Evolutionary conservation across 1,284 basidiomycete genomes (phyloP), one percentile per base, ranked within the genome.

Genomic region (Xerocomus nothofagi): DNA sequence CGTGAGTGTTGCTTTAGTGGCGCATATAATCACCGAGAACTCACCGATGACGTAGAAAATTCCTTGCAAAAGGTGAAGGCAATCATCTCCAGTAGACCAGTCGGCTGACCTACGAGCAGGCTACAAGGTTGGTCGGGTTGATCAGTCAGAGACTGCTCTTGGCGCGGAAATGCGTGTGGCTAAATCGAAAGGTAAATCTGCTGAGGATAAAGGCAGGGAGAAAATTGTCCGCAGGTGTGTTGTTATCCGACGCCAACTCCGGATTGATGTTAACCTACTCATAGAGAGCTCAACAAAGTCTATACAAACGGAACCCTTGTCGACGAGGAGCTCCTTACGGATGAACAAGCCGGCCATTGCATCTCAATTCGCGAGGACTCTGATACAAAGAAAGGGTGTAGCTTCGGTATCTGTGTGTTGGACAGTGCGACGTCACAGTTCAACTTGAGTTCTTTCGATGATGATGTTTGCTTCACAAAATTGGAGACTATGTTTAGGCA

Each of bases 351-450:
- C 3, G 93, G 91, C 18, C 97, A 99, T 68, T 98, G 95, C 62
- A 82, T 99, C 15, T 86, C 93, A 3, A 86, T 99, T 68, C 88
- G 88, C 49, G 95, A 89, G 59, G 71, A 75, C 20, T 68, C 72
- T 4, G 71, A 73, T 12, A 66, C 63, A 21, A 74, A 76, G 71
- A 57, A 74, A 71, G 32, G 70, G 6, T 78, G 80, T 50, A 77
- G 75, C 17, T 99, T 98, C 66, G 97, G 97, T 2, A 74, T 98
- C 34, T 97, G 93, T 63, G 86, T 95, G n/a, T 73, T 99, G 59
- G 97, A 99, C 67, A 95, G 94, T 51, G 82, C 95, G 7, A 99
- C 97, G 0, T 96, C 94, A 52, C 91, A 98, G 67, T 99, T 99
- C 75, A 90, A 93, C 60, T 69, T 99, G 60, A 89, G 91, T 47